Base-by-base conservation (phyloP, 2,329 filamentous ascomycete genomes). In the Aureobasidium sp. region DNA sequence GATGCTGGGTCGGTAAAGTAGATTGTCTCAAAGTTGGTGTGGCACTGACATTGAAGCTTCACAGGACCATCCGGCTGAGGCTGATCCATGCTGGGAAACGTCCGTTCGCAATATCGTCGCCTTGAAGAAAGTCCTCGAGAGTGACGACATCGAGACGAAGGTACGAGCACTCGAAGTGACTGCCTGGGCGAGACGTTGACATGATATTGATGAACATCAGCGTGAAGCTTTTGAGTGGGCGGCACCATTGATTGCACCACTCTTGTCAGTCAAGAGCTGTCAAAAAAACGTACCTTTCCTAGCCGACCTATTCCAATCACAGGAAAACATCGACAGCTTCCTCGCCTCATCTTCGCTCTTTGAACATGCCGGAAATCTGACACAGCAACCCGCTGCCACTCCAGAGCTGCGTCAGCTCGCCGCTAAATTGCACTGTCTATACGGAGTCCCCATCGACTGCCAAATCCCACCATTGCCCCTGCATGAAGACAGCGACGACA, bases 341-440 rank as follows among this genome's bases (percentile, higher is more conserved):
- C 70, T 90, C 27, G 79, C 78, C 57, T 75, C 77, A 11, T 89
- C 85, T 1, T 79, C 75, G 17, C 72, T 88, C 2, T 87, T 80
- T 63, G 70, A 76, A 10, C 74, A 78, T n/a, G 77, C 79, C 2
- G 77, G 76, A 17, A 72, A 69, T 19, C 64, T 62, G 11, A 61
- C 64, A 4, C 71, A 75, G 52, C 62, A 57, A 34, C 61, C 69
- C 6, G 70, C 70, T 3, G 58, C 65, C 7, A 72, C 68, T 11
- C 69, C 69, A 22, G 65, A 71, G 47, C 63, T 74, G 29, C 77
- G 79, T 25, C 86, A 88, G 68, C 71, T 79, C 58, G 84, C 81
- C 57, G 86, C 86, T 21, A 85, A 84, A 63, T 69, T 90, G 21
- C 38, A 55, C 47, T 67, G 64, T 52, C 70, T 88, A 24, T 84